Percentiles rank a stretch among this genome's conserved stretches.
Evolutionary conservation across 2,329 filamentous ascomycete species (phyloP).

Genomic region (Hypoxylon sp.): DNA sequence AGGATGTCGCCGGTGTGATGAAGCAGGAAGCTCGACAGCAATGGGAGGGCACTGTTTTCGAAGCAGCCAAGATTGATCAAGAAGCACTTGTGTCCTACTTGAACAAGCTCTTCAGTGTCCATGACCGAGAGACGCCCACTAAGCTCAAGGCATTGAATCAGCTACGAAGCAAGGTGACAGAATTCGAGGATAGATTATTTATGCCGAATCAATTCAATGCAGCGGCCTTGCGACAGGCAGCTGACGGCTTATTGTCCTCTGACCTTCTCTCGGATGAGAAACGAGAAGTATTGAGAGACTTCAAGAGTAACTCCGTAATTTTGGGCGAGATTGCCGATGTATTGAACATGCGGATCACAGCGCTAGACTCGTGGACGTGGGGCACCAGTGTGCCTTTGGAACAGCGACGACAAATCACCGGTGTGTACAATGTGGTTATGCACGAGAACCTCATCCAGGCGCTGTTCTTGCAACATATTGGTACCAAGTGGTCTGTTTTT

Average conservation of each 20-base stretch:
- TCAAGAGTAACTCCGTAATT: conserved; percentile 52
- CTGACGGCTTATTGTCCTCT: conserved; percentile 53
- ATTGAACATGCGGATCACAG: conserved; percentile 59
- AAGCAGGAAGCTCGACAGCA: conserved; percentile 52
- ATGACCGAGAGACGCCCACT: conserved; percentile 40
- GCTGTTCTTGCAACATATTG: conserved; percentile 60
- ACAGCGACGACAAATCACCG: conserved; percentile 58
- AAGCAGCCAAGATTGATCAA: conserved; percentile 50
- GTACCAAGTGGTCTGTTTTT: conserved; percentile 56
- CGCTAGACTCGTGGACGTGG: conserved; percentile 58
- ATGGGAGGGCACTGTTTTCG: conserved; percentile 58
- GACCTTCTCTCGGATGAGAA: conserved; percentile 56
- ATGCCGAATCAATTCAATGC: conserved; percentile 49
- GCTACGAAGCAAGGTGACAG: conserved; percentile 42
- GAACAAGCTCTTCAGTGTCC: conserved; percentile 51
- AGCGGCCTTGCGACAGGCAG: conserved; percentile 49
- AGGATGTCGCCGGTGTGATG: conserved; percentile 51
- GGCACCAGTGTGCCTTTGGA: conserved; percentile 52
- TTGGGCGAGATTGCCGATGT: conserved; percentile 60
- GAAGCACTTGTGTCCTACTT: conserved; percentile 52
- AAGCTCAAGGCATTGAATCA: conserved; percentile 33
- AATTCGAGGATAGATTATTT: conserved; percentile 46
- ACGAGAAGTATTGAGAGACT: conserved; percentile 53
- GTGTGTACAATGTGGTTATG: conserved; percentile 60
- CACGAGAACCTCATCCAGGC: conserved; percentile 62